These are phyloP conservation scores for Trichomonascaceae sp. DNA, from an alignment of 1,139 yeast genomes.

Conservation along the genomic window DNA sequence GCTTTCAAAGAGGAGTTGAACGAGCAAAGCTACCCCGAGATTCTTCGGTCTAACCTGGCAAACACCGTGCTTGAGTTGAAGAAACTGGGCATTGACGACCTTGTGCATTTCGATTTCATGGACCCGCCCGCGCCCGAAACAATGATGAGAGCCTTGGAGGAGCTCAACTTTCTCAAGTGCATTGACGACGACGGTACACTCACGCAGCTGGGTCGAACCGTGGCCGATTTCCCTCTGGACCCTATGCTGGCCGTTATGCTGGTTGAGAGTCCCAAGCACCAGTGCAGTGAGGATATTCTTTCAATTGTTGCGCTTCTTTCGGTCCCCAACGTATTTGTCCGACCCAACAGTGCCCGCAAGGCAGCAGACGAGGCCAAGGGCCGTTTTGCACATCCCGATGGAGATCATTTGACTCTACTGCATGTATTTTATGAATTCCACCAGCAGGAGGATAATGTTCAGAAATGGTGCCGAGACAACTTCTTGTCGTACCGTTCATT, in stretches of 20 bases:
- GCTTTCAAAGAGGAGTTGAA: constrained; percentile 89
- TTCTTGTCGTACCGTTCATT: constrained; percentile 75
- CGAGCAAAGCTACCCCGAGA: constrained; percentile 94
- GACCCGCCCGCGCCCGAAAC: constrained; percentile 99
- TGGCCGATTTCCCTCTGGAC: constrained; percentile 90
- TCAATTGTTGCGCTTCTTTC: constrained; percentile 83
- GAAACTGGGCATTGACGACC: constrained; percentile 87
- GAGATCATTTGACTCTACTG: constrained; percentile 84
- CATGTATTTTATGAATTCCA: constrained; percentile 82
- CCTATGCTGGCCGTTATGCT: constrained; percentile 92
- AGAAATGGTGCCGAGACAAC: constrained; percentile 79
- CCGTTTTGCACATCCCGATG: constrained; percentile 83
- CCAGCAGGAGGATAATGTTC: constrained; percentile 50
- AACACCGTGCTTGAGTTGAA: constrained; percentile 87
- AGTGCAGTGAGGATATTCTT: constrained; percentile 79
- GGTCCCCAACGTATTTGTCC: constrained; percentile 86
- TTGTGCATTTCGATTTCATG: constrained; percentile 96
- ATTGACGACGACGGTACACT: constrained; percentile 85
- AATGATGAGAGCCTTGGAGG: constrained; percentile 98
- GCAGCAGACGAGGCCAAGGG: constrained; percentile 87
- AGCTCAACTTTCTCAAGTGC: constrained; percentile 79
- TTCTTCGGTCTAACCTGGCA: constrained; percentile 78
- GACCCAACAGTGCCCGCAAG: constrained; percentile 81
- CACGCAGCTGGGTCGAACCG: constrained; percentile 77
- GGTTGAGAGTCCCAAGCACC: constrained; percentile 72